Evolutionary conservation across 768 basidiomycete species (phyloP).

Genomic region (Lentinula edodes): DNA sequence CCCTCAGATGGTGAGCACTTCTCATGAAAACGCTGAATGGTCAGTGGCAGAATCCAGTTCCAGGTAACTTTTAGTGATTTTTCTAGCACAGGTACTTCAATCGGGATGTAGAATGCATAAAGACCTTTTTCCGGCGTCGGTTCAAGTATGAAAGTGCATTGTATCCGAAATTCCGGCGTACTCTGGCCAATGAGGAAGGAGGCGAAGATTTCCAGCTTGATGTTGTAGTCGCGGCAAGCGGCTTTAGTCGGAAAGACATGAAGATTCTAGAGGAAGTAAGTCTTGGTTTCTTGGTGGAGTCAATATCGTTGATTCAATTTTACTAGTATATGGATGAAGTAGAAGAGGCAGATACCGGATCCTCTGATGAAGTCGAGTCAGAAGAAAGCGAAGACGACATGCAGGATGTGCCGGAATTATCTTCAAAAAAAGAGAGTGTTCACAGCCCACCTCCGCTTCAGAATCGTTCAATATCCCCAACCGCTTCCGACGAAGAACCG

Average conservation of each 20-base stretch:
- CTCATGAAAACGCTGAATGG: constrained; percentile 97
- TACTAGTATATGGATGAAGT: constrained; percentile 57
- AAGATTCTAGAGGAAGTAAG: constrained; percentile 78
- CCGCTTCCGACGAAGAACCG: background rate
- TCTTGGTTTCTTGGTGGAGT: constrained; percentile 8
- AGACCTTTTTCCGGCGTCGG: constrained; percentile 84
- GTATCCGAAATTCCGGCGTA: constrained; percentile 81
- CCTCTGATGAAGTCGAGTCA: constrained; percentile 7
- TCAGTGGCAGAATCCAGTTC: constrained; percentile 28
- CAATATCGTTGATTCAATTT: constrained; percentile 15
- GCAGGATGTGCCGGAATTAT: constrained; percentile 29
- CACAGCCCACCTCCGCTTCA: background rate
- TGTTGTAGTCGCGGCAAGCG: constrained; percentile 90
- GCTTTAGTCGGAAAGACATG: constrained; percentile 83
- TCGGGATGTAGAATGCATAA: constrained; percentile 95
- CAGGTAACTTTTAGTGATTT: constrained; percentile 7
- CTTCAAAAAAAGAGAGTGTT: constrained; percentile 20
- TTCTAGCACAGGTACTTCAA: constrained; percentile 85
- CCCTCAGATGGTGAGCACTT: constrained; percentile 98
- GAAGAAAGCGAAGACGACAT: constrained; percentile 21
- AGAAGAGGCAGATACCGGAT: constrained; percentile 23
- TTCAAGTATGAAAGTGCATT: constrained; percentile 90
- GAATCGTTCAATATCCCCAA: background rate
- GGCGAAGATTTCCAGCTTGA: constrained; percentile 71
- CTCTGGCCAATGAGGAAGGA: constrained; percentile 40